Base-by-base conservation (phyloP, 495 filamentous ascomycete genomes). In the Lentithecium fluviatile region DNA sequence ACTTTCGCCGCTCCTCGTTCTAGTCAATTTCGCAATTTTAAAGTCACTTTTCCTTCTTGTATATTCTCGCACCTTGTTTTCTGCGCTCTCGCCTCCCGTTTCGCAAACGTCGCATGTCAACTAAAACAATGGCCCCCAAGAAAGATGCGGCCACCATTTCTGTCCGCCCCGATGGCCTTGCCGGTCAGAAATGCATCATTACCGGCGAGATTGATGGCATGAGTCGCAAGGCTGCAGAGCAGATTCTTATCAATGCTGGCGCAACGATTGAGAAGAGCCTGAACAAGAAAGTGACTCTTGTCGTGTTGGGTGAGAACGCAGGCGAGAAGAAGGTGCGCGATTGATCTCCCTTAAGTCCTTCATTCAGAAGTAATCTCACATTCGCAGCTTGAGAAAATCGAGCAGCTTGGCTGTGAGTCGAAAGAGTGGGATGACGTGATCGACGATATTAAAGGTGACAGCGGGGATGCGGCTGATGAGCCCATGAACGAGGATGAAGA, bases 241-340 rank as follows among this genome's bases (percentile, higher is more conserved):
- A 52, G 17, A 52, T 63, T 10, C 52, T 63, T n/a, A 29, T 52
- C 37, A 63, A 57, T 23, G 60, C 60, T 21, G 60, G 60, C 26
- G 60, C 60, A 23, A 57, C 45, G 15, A 57, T 63, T 32, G 60
- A 63, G 36, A 57, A 56, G 53, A 55, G 49, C 37, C 38, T 63
- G 53, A 63, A 63, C 47, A 63, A 63, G 43, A 63, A 63, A 34
- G 60, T 63, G 24, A 45, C 56, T 17, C 53, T 63, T n/a, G 52
- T 57, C 0, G 53, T 63, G 4, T 20, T 63, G 23, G 60, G 60
- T 19, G 46, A 50, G 21, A 29, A 57, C 1, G 60, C 60, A 15
- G 60, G 60, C 23, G 52, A 45, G 1, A 55, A 63, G 20, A 63
- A 63, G 53, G 29, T 32, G 29, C 29, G 29, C 29, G 10, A n/a